Percentiles rank a stretch among this genome's conserved stretches.
These are phyloP conservation scores for Roridomyces roridus DNA, from an alignment of 768 basidiomycete species.

Conservation along the genomic window DNA sequence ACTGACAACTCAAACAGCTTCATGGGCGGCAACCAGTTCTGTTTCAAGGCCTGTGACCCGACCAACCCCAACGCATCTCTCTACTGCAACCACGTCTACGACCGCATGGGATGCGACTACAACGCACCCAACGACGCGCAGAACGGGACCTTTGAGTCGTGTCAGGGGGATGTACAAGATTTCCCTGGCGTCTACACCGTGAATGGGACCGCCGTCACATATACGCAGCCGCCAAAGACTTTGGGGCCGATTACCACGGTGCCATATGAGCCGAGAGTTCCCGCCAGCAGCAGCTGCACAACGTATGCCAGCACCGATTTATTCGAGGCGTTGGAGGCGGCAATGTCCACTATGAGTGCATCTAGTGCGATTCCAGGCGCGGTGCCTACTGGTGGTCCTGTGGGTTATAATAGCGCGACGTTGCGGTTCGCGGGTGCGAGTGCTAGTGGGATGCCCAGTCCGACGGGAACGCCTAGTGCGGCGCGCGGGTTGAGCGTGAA, in stretches of 20 bases:
- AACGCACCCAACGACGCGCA: slow-evolving; percentile 72
- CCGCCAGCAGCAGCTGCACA: slow-evolving; percentile 45
- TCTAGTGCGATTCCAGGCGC: background rate
- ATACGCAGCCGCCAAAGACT: slow-evolving; percentile 50
- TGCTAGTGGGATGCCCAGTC: background rate
- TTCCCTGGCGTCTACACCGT: slow-evolving; percentile 58
- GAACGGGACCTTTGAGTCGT: slow-evolving; percentile 66
- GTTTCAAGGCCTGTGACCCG: slow-evolving; percentile 77
- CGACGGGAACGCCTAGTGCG: background rate
- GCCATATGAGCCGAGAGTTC: slow-evolving; percentile 48
- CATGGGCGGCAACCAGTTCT: slow-evolving; percentile 70
- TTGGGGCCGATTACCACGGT: slow-evolving; percentile 47
- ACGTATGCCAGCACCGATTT: slow-evolving; percentile 36
- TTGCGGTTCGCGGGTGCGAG: background rate
- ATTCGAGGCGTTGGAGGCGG: slow-evolving; percentile 29
- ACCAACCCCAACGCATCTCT: slow-evolving; percentile 49
- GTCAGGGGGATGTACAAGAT: slow-evolving; percentile 69
- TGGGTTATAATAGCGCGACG: background rate
- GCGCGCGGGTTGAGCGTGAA: too few species aligned
- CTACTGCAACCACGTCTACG: slow-evolving; percentile 76
- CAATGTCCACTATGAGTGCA: background rate
- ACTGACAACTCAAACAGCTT: slow-evolving; percentile 51
- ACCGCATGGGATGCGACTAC: slow-evolving; percentile 76
- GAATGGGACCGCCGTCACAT: slow-evolving; percentile 42
- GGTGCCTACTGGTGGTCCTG: background rate